Conservation (phyloP, 1,284 basidiomycete species). For the Megacollybia platyphylla region DNA sequence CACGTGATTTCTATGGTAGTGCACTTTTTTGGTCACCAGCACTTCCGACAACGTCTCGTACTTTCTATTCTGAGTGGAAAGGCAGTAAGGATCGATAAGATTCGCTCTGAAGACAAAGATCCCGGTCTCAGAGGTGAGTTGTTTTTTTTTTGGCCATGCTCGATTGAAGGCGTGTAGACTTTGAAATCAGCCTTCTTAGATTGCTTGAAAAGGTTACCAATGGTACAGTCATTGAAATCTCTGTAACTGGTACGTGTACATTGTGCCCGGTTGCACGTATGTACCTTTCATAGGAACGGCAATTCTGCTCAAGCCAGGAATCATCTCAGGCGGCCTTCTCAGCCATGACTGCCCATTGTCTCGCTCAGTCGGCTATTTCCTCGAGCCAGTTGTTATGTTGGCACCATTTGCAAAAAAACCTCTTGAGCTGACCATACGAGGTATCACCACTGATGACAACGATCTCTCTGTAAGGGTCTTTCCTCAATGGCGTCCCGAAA, state of each 20-base stretch:
- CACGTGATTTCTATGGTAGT: constrained; percentile 25
- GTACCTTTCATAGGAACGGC: constrained; percentile 57
- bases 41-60: constrained; percentile 78
- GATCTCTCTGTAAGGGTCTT: constrained; percentile 67
- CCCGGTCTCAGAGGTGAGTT: constrained; percentile 78
- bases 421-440: constrained; percentile 69
- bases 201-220: constrained; percentile 91
- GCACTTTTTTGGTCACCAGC: constrained; percentile 69
- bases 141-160: constrained; percentile 1
- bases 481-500: neutral
- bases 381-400: constrained; percentile 84
- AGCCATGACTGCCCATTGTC: constrained; percentile 83
- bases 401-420: constrained; percentile 92
- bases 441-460: constrained; percentile 83
- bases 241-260: constrained; percentile 67
- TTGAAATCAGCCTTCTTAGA: constrained; percentile 85
- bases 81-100: constrained; percentile 78
- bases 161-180: constrained; percentile 40
- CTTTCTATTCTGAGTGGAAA: constrained; percentile 85
- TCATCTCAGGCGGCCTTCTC: constrained; percentile 77
- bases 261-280: neutral
- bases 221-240: constrained; percentile 93
- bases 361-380: constrained; percentile 85
- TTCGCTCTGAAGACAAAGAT: constrained; percentile 86
- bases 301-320: constrained; percentile 83